Percentiles rank a stretch among this genome's conserved stretches.
These are phyloP conservation scores for Neonothopanus nambi DNA, from an alignment of 1,284 basidiomycete species.

Conservation along the genomic window DNA sequence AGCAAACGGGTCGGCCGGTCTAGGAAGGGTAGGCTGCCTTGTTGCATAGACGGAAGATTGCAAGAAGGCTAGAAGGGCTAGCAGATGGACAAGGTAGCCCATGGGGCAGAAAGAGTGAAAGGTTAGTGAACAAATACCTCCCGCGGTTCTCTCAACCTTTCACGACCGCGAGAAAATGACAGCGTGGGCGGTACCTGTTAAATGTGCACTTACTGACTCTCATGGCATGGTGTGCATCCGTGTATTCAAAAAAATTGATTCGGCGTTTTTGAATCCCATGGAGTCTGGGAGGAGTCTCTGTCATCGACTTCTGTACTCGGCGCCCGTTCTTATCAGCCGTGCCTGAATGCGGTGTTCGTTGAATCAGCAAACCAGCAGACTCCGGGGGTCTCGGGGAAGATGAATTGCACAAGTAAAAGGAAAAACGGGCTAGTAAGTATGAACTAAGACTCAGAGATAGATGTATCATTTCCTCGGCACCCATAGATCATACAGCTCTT, in stretches of 20 bases:
- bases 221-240: no score
- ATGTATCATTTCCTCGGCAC: constrained; percentile 42
- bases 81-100: not conserved
- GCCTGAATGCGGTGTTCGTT: no score
- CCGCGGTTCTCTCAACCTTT: constrained; percentile 2
- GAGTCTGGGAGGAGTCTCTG: no score
- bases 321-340: no score
- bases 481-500: constrained; percentile 75
- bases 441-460: not conserved
- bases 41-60: constrained; percentile 1
- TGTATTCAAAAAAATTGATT: no score
- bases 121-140: constrained; percentile 82
- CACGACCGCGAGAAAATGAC: not conserved
- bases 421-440: not conserved
- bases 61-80: not conserved
- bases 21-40: constrained; percentile 22
- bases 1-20: constrained; percentile 42
- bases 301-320: no score
- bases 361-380: no score
- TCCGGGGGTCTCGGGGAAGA: not conserved
- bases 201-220: not conserved
- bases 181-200: no score
- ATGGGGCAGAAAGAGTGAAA: constrained; percentile 77
- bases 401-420: not conserved
- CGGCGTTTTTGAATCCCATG: no score